Base-by-base conservation (phyloP, 345 rosid species). In the Eucalyptus urophylla region DNA sequence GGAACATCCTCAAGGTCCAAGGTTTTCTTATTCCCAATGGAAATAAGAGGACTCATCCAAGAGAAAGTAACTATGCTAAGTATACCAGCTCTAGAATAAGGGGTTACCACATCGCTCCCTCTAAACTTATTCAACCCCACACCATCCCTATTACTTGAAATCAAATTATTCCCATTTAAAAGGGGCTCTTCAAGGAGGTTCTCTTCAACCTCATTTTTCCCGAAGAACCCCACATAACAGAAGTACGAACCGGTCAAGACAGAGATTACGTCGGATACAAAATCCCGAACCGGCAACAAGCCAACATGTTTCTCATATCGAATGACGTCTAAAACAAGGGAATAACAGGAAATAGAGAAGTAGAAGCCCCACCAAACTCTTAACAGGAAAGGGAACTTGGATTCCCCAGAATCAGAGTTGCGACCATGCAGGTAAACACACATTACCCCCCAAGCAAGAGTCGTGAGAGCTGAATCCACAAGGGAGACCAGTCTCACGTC, bases 1-100 rank as follows among this genome's bases (percentile, higher is more conserved):
- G 97, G 97, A 90, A 95, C 95, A 90, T 95, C 96, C 90, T 94
- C 97, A 14, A 92, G 92, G 92, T 95, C 96, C 88, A 95, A 88
- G 56, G 91, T 86, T 89, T 95, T 95, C 93, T 87, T 93, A 87
- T 95, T 93, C 65, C 97, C 97, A 86, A 85, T 53, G 62, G 93
- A 94, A 87, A 95, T 95, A 16, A 95, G 89, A 89, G 96, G 92
- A 90, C 95, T 88, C 93, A 94, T 90, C 97, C 97, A 95, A 86
- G 95, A 92, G 94, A 95, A 92, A 51, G 92, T 90, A 86, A 93
- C 87, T 54, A 80, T 19, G 76, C 94, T 91, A 44, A 91, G 83
- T 65, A 90, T 53, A 54, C 90, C 89, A 76, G 90, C 93, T 37
- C 81, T 89, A 25, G 90, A 44, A 83, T 87, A 92, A 80, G 92